Percentiles rank a stretch among this genome's conserved stretches.
Conservation (phyloP, 75 land plant species). For the Pinus albicaulis region DNA sequence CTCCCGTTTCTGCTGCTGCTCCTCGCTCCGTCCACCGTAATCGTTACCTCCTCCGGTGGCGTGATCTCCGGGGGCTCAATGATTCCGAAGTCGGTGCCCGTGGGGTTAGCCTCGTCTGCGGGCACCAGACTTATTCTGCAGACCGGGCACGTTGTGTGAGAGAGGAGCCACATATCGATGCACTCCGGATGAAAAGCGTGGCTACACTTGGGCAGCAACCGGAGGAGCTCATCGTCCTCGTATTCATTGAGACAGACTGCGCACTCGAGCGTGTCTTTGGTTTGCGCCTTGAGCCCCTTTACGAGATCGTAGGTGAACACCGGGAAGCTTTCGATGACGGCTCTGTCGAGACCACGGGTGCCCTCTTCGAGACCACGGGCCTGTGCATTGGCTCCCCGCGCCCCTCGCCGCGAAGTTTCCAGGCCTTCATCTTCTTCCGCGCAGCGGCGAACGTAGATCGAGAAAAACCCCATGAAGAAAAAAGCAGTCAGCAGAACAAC, state of each 20-base stretch:
- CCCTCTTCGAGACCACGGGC: background rate
- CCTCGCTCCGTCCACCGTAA: background rate
- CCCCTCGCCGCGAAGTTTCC: background rate
- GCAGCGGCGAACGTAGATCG: conserved; percentile 80
- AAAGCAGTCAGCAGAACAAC: conserved; percentile 64
- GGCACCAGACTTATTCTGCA: conserved; percentile 19
- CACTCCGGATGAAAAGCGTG: conserved; percentile 42
- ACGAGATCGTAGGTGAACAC: conserved; percentile 5
- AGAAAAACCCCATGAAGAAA: conserved; percentile 80
- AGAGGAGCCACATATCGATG: conserved; percentile 45
- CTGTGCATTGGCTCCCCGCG: background rate
- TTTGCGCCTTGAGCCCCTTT: background rate
- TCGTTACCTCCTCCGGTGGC: background rate
- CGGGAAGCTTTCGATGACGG: conserved; percentile 9
- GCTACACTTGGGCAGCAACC: conserved; percentile 35
- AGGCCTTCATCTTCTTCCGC: background rate
- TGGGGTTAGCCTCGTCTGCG: background rate
- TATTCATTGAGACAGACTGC: conserved; percentile 41
- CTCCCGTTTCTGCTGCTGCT: background rate
- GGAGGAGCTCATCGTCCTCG: conserved; percentile 25
- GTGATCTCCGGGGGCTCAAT: background rate
- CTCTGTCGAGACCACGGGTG: background rate
- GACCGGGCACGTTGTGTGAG: conserved; percentile 49
- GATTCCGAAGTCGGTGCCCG: background rate
- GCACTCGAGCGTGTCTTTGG: conserved; percentile 11